Conservation (phyloP, 73 alveolate species). For the Tetrahymena thermophila region DNA sequence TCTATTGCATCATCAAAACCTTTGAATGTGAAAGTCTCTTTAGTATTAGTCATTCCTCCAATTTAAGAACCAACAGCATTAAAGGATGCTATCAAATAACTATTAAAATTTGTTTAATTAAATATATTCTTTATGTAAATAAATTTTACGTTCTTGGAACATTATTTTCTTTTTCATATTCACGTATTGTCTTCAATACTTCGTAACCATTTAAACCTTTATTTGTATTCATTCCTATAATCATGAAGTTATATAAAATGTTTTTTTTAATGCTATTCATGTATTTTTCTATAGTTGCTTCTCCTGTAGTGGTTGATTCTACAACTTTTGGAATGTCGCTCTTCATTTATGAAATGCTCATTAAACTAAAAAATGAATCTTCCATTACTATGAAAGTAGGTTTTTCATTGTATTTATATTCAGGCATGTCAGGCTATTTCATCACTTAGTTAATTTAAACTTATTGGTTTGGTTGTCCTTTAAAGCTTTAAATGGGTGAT, state of each 20-base stretch:
- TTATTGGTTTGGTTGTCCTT: background rate
- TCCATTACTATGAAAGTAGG: background rate
- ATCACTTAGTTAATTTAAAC: background rate
- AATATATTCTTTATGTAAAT: background rate
- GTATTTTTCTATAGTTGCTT: background rate
- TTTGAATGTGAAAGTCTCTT: background rate
- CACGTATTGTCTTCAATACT: background rate
- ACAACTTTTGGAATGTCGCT: background rate
- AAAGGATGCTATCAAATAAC: background rate
- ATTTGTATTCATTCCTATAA: background rate
- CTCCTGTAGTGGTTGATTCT: background rate
- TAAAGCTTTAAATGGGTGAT: background rate
- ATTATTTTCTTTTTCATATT: background rate
- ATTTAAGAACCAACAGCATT: background rate
- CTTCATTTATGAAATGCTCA: background rate
- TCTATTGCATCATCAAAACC: background rate
- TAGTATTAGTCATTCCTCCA: background rate
- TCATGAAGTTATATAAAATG: background rate
- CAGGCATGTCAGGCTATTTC: background rate
- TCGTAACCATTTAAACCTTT: background rate
- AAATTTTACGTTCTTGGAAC: background rate
- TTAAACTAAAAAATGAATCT: background rate
- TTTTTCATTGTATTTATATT: background rate
- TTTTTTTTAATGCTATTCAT: background rate
- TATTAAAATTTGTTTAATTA: background rate